phyloP scores from a whole-genome alignment of 257 asterid species.

The Jaltomata sinuosa region DNA sequence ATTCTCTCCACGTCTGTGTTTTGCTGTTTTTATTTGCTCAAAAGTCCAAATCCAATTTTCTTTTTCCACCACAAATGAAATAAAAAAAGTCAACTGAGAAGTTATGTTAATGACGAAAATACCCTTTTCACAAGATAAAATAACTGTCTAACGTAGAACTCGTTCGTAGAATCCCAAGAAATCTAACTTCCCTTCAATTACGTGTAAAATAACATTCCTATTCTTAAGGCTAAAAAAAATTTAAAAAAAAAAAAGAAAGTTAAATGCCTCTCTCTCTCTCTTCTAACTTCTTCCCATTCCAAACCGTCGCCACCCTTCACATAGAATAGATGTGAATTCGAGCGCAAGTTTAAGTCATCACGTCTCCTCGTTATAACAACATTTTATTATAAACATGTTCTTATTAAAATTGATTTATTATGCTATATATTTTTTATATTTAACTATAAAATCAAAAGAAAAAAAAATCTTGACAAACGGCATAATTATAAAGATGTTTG shows the following conservation, averaged over 20 bases:
- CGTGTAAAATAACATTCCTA: conserved; percentile 14
- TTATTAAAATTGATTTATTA: no score
- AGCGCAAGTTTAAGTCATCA: no score
- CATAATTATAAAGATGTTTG: no score
- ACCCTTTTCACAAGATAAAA: conserved; percentile 4
- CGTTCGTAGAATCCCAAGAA: not conserved
- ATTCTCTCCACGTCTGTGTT: no score
- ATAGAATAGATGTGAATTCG: no score
- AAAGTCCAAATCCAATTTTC: not conserved
- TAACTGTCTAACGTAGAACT: conserved; percentile 10
- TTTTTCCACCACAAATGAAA: not conserved
- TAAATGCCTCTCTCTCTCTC: conserved; percentile 24
- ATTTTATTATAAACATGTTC: no score
- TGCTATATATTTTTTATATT: no score
- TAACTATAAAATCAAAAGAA: no score
- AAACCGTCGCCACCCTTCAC: not conserved
- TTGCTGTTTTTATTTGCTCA: not conserved
- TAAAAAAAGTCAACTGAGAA: not conserved
- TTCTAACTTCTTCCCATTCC: conserved; percentile 22
- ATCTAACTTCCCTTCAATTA: conserved; percentile 7
- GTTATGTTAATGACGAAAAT: conserved; percentile 3
- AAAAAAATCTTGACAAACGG: no score
- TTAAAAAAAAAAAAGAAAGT: conserved; percentile 34
- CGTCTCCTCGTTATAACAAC: no score
- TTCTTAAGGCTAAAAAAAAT: not conserved